Evolutionary conservation across 345 rosid genomes (phyloP), one percentile per base, ranked within the genome.

Genomic region (Brassica carinata): DNA sequence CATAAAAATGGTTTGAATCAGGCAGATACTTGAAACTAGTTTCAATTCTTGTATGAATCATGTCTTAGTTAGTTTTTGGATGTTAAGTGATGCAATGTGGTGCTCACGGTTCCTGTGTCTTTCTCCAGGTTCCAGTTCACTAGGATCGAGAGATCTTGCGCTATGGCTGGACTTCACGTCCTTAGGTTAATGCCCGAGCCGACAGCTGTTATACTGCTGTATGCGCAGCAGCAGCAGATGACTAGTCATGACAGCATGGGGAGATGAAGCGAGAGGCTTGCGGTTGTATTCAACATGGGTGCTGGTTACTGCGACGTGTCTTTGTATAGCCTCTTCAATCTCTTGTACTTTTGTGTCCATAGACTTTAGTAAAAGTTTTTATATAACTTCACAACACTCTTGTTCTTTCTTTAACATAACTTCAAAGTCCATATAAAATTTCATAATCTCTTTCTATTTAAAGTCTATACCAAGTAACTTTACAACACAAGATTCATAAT

Each of bases 131-230:
- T 94, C 69, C 98, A 92, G 74, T 84, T 92, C 55, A 87, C 97
- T 0, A 86, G 98, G 31, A 83, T 94, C 2, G 96, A 92, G 70
- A 84, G 99, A 58, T 92, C 95, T 71, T 94, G 98, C 73, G 97
- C 98, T 30, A 90, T 90, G 94, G 97, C 98, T 13, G 96, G 98
- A 51, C 96, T 94, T 64, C 91, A 86, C 61, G 91, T 90, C 30
- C 98, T 92, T 61, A 87, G 98, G 29, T 58, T 94, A 71, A 94
- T 92, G 94, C 96, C 94, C 0, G 96, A 94, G 70, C 99, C 98
- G 7, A 90, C 97, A 5, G 94, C 93, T 18, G 88, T 90, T 0
- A 98, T 98, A 5, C 79, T 94, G 87, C 85, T 94, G 5, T 92
- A 92, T 58, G 92, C 99, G 29, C 97, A 94, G 64, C 94, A 92